Evolutionary conservation across 495 filamentous ascomycete species (phyloP).

Genomic region (Polyplosphaeria fusca): DNA sequence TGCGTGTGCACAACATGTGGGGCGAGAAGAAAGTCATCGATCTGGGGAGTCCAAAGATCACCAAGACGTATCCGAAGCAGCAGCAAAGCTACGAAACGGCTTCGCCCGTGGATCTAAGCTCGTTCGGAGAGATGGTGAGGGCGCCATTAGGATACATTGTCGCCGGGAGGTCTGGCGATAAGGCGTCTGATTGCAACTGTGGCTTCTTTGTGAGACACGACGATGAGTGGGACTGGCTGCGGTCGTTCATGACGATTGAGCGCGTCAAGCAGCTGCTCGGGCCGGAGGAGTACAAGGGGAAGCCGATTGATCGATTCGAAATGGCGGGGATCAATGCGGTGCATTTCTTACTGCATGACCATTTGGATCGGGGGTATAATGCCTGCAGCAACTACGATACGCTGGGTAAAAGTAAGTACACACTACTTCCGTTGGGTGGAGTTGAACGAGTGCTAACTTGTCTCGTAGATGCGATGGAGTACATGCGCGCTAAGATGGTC

Average conservation of each 20-base stretch:
- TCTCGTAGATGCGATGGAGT: slow-evolving; percentile 20
- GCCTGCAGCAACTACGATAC: slow-evolving; percentile 35
- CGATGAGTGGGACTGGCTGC: slow-evolving; percentile 42
- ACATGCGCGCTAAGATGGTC: slow-evolving; percentile 24
- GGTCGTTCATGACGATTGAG: slow-evolving; percentile 36
- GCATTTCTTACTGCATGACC: slow-evolving; percentile 40
- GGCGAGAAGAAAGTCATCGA: slow-evolving; percentile 20
- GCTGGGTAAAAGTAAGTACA: slow-evolving; percentile 36
- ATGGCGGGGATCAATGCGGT: slow-evolving; percentile 33
- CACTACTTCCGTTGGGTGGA: not conserved
- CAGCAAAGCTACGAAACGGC: slow-evolving; percentile 32
- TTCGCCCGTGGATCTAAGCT: slow-evolving; percentile 17
- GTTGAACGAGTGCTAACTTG: slow-evolving; percentile 2
- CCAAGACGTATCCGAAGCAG: slow-evolving; percentile 26
- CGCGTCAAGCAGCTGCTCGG: slow-evolving; percentile 39
- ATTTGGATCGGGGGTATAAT: slow-evolving; percentile 37
- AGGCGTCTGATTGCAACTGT: slow-evolving; percentile 33
- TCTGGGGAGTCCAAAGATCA: slow-evolving; percentile 13
- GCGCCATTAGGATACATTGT: slow-evolving; percentile 34
- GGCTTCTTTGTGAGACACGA: slow-evolving; percentile 38
- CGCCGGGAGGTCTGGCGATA: slow-evolving; percentile 35
- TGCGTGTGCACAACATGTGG: slow-evolving; percentile 28
- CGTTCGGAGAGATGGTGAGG: slow-evolving; percentile 29
- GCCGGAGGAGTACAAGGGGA: slow-evolving; percentile 39
- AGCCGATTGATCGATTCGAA: slow-evolving; percentile 37